Conservation (phyloP, 345 rosid genomes). For the Syzygium aromaticum region DNA sequence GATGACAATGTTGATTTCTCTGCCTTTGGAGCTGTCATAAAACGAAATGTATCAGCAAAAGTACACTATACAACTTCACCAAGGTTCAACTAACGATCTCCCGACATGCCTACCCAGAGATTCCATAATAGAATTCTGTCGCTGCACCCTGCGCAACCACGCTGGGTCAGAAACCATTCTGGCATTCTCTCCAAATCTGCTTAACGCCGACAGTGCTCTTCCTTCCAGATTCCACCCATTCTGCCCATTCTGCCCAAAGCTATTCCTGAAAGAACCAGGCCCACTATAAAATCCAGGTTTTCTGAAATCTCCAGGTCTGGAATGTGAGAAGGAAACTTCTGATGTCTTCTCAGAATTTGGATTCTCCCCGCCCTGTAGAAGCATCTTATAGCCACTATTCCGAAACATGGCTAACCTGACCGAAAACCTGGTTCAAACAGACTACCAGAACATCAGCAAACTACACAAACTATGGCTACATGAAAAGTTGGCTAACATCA, state of each 20-base stretch:
- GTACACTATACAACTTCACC: background rate
- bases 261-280: constrained; percentile 15
- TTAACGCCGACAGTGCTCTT: constrained; percentile 73
- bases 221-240: constrained; percentile 65
- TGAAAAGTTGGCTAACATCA: background rate
- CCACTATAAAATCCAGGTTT: constrained; percentile 16
- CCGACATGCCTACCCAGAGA: constrained; percentile 25
- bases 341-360: constrained; percentile 44
- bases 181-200: constrained; percentile 72
- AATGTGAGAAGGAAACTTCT: constrained; percentile 26
- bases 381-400: constrained; percentile 81
- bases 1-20: constrained; percentile 37
- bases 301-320: constrained; percentile 7
- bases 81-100: background rate
- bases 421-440: constrained; percentile 39
- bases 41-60: constrained; percentile 1
- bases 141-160: constrained; percentile 57
- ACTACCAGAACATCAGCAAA: background rate
- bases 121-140: constrained; percentile 49
- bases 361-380: constrained; percentile 84
- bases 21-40: constrained; percentile 25
- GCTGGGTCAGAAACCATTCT: constrained; percentile 35
- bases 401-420: constrained; percentile 64
- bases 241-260: constrained; percentile 22
- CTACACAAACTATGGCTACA: background rate